These are phyloP conservation scores for Trypanosoma grayi DNA, from an alignment of 208 protist species.

Conservation along the genomic window DNA sequence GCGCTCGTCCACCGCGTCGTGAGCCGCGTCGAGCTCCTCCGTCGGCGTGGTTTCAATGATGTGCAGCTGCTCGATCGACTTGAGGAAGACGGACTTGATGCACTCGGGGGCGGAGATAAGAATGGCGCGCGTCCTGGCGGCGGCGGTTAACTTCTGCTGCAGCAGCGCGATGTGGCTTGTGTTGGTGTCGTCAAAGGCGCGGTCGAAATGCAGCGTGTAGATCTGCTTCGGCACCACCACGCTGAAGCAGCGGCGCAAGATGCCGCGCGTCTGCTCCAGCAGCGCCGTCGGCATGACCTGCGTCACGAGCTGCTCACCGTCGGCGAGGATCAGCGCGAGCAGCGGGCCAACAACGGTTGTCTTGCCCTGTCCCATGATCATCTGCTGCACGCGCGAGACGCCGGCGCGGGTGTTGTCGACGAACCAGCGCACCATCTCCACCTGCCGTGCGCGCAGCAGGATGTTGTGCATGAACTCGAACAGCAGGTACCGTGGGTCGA, in stretches of 20 bases:
- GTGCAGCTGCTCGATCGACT: constrained; percentile 91
- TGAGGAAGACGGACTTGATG: constrained; percentile 94
- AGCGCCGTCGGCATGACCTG: constrained; percentile 93
- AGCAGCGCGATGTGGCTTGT: constrained; percentile 44
- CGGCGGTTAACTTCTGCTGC: constrained; percentile 69
- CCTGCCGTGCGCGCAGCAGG: constrained; percentile 89
- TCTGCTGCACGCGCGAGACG: constrained; percentile 89
- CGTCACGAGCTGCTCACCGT: constrained; percentile 89
- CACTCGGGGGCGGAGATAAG: constrained; percentile 88
- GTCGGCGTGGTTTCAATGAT: constrained; percentile 58
- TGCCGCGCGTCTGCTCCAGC: constrained; percentile 89
- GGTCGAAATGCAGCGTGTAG: constrained; percentile 81
- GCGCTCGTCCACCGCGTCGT: constrained; percentile 41
- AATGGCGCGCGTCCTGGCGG: constrained; percentile 59
- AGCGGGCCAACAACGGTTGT: constrained; percentile 93
- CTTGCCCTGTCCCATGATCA: constrained; percentile 97
- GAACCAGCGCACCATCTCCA: constrained; percentile 92
- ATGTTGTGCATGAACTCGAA: constrained; percentile 95
- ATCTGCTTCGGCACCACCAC: constrained; percentile 92
- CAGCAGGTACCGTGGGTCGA: constrained; percentile 90
- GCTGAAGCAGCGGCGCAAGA: constrained; percentile 89
- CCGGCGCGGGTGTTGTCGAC: constrained; percentile 59
- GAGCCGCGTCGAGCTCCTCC: constrained; percentile 33
- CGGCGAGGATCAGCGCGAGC: constrained; percentile 92
- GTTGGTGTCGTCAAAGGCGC: constrained; percentile 51